Evolutionary conservation across 768 basidiomycete species (phyloP).

Genomic region (Cystobasidium onofrii): DNA sequence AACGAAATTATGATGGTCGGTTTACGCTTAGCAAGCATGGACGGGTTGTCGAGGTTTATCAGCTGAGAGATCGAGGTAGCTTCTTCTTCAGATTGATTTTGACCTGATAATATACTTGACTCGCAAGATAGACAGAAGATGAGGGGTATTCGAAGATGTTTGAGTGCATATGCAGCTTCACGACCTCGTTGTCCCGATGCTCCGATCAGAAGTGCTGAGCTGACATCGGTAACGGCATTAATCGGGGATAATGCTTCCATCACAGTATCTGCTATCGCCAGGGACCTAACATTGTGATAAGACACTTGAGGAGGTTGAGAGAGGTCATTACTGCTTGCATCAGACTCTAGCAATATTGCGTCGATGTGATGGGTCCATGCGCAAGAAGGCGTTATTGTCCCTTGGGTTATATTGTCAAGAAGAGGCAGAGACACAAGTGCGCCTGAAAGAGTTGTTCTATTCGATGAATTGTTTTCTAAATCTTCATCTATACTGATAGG

Average conservation of each 20-base stretch:
- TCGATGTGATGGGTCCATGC: constrained; percentile 2
- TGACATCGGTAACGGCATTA: constrained; percentile 36
- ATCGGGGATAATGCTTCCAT: constrained; percentile 37
- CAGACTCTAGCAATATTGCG: not conserved
- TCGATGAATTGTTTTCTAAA: not conserved
- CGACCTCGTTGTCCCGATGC: constrained; percentile 1
- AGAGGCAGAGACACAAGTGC: not conserved
- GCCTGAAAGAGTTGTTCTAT: not conserved
- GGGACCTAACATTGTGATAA: constrained; percentile 35
- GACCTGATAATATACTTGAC: not conserved
- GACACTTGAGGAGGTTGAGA: not conserved
- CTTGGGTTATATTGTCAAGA: constrained; percentile 13
- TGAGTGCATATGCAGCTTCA: constrained; percentile 6
- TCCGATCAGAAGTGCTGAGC: constrained; percentile 12
- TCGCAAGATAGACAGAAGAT: constrained; percentile 9
- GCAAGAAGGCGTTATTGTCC: constrained; percentile 17
- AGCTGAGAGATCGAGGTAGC: not conserved
- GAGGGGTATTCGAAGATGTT: not conserved
- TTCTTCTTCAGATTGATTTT: not conserved
- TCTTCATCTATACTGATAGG: constrained; percentile 33
- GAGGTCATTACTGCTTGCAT: not conserved
- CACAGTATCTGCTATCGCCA: constrained; percentile 38
- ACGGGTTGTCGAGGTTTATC: not conserved
- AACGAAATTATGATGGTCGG: constrained; percentile 16
- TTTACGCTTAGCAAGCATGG: not conserved